Evolutionary conservation across 164 flowering plant species (phyloP).

Genomic region (Stephania yunnanensis): DNA sequence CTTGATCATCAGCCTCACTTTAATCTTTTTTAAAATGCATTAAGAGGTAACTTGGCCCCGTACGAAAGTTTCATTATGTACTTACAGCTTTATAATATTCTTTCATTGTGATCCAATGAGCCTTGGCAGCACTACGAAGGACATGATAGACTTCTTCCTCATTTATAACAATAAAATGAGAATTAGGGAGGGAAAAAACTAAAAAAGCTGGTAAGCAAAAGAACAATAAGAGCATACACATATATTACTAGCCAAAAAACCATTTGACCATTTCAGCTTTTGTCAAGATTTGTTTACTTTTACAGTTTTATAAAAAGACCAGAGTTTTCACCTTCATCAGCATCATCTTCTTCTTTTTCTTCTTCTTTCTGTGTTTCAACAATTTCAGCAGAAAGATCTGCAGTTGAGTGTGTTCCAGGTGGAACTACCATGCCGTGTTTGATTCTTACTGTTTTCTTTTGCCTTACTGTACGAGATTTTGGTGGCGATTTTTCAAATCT

Average conservation of each 20-base stretch:
- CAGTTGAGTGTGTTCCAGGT: conserved; percentile 26
- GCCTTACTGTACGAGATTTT: conserved; percentile 14
- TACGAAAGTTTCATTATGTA: too few species aligned
- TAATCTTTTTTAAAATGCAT: too few species aligned
- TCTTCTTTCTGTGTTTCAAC: conserved; percentile 9
- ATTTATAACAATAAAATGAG: conserved; percentile 11
- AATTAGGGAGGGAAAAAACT: not conserved
- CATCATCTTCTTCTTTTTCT: not conserved
- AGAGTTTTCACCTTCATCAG: conserved; percentile 27
- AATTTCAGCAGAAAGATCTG: conserved; percentile 5
- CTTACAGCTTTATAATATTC: conserved; percentile 65
- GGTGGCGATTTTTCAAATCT: conserved; percentile 31
- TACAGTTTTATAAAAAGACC: not conserved
- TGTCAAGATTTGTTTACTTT: not conserved
- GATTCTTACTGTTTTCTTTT: conserved; percentile 20
- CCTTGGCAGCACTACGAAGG: conserved; percentile 48
- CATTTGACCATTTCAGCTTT: too few species aligned
- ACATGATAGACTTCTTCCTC: conserved; percentile 35
- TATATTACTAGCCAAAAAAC: too few species aligned
- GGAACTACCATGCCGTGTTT: conserved; percentile 26
- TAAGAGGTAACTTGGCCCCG: not conserved
- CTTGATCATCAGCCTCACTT: not conserved
- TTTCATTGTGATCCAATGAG: conserved; percentile 49
- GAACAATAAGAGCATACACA: too few species aligned
- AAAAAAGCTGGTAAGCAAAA: not conserved